Evolutionary conservation across 148 eudicot genomes (phyloP).

Genomic region (Camellia granthamiana): DNA sequence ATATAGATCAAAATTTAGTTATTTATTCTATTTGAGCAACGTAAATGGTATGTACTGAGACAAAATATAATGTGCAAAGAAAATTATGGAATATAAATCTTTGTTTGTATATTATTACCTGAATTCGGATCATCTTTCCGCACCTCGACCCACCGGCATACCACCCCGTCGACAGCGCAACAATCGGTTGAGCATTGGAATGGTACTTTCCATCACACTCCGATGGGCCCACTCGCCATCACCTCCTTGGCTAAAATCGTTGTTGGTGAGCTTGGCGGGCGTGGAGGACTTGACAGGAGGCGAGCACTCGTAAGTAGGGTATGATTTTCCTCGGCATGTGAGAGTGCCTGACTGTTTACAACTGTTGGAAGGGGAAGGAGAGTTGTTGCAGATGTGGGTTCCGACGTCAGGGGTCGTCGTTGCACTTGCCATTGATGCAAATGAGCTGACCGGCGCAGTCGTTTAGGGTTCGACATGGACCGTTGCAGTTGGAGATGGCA

Average conservation of each 20-base stretch:
- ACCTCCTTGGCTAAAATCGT: background rate
- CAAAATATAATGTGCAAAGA: too few species aligned
- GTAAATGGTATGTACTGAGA: too few species aligned
- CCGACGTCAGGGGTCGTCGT: slow-evolving; percentile 30
- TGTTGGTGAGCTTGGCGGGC: background rate
- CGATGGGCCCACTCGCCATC: background rate
- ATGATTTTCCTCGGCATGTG: background rate
- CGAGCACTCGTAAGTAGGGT: background rate
- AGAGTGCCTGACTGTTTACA: background rate
- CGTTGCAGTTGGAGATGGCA: slow-evolving; percentile 24
- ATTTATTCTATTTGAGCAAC: too few species aligned
- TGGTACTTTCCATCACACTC: background rate
- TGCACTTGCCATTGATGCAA: slow-evolving; percentile 22
- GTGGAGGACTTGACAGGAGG: background rate
- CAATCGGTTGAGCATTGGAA: background rate
- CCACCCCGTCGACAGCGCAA: background rate
- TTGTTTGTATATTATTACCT: background rate
- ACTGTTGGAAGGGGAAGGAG: background rate
- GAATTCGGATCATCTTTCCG: background rate
- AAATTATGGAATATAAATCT: too few species aligned
- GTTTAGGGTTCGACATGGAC: slow-evolving; percentile 20
- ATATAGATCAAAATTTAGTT: too few species aligned
- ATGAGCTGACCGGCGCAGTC: slow-evolving; percentile 28
- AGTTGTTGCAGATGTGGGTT: slow-evolving; percentile 12
- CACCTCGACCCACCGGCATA: background rate